Evolutionary conservation across 352 stramenopile species (phyloP), one percentile per base, ranked within the genome.

Genomic region (Thraustochytrium sp.): DNA sequence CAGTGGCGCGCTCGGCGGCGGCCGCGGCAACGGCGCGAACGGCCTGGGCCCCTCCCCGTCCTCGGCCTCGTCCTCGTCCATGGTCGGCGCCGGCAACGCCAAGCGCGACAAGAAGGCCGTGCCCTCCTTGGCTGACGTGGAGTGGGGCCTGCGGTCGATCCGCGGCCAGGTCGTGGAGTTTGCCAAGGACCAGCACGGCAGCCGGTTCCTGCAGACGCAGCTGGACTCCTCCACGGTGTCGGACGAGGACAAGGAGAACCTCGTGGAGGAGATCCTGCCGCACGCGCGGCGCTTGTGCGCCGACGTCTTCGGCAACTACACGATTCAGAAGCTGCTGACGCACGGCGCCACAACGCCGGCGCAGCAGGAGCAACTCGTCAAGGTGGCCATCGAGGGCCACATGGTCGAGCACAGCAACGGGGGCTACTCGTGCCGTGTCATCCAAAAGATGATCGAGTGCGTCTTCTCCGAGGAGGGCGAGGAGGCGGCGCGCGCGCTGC

Each of bases 281-380:
- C 72, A 80, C 54, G 86, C 87, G 2, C 85, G 87, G 26, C 9
- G 26, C 18, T 53, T 82, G 77, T 85, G 85, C n/a, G 91, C 86
- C 29, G 92, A 96, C 87, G 95, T 99, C 5, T 99, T 99, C 87
- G 97, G 97, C 23, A 99, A 99, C 87, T 99, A 99, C 84, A 96
- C 99, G 36, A 96, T 99, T 48, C 97, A 99, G 87, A 98, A 98
- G 85, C 92, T 98, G 42, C 93, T 98, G 77, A 94, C 98, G 72
- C 95, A 42, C 31, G 26, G 31, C 18, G 75, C 97, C 88, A 95
- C 95, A 36, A 96, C 89, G 5, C 44, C 88, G 26, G 88, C 94
- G 23, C 93, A 98, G 82, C 92, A 96, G 62, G 89, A 92, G 46
- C 77, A 92, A 40, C 88, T 98, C 9, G 88, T 94, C 72, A 87